Conservation (phyloP, 176 grass and related monocot genomes). For the Lolium multiflorum region DNA sequence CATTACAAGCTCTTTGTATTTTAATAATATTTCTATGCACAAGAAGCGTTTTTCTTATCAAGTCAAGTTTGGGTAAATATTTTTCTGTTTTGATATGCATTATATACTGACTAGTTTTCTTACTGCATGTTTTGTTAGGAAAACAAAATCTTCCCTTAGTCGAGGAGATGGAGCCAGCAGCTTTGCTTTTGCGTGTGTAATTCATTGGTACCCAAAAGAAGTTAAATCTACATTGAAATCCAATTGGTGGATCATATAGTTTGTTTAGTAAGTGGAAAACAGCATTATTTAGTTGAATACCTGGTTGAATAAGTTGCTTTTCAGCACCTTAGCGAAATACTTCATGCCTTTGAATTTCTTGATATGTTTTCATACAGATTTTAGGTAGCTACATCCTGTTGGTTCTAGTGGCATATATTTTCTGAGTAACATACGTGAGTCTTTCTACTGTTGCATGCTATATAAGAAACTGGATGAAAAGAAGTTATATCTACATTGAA, state of each 20-base stretch:
- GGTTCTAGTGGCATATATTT: neutral
- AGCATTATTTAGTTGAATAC: neutral
- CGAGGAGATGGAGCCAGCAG: neutral
- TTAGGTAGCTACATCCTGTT: neutral
- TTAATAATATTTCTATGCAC: neutral
- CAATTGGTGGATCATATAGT: neutral
- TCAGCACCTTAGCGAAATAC: too few relatives aligned
- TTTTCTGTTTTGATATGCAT: neutral
- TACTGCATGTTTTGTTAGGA: neutral
- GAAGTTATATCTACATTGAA: neutral
- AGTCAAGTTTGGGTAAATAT: neutral
- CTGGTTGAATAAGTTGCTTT: neutral
- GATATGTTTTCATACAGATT: neutral
- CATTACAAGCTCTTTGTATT: neutral
- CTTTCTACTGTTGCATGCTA: too few relatives aligned
- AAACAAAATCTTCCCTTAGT: neutral
- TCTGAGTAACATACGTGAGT: too few relatives aligned
- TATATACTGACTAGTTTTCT: neutral
- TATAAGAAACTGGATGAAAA: neutral
- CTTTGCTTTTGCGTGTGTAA: neutral
- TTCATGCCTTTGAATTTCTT: neutral
- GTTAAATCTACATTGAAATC: neutral
- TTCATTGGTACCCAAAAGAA: neutral
- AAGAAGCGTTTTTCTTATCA: neutral
- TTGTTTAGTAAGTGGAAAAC: neutral